Evolutionary conservation across 495 filamentous ascomycete genomes (phyloP).

Genomic region (Echria macrotheca): DNA sequence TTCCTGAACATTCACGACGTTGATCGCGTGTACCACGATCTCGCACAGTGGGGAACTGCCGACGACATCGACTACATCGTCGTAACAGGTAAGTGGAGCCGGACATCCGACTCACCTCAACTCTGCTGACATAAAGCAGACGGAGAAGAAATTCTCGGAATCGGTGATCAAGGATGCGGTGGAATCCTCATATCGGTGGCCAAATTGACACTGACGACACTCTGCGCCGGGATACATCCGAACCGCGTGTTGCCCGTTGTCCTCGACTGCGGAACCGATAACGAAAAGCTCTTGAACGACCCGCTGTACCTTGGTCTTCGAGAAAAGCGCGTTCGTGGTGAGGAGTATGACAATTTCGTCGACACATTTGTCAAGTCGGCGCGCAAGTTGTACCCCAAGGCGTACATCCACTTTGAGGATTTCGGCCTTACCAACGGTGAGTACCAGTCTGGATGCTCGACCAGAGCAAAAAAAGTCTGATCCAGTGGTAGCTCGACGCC

Average conservation of each 20-base stretch:
- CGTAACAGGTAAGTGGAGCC: constrained; percentile 55
- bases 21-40: constrained; percentile 53
- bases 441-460: no score
- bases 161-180: constrained; percentile 88
- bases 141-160: constrained; percentile 69
- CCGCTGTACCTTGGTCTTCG: constrained; percentile 74
- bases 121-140: constrained; percentile 26
- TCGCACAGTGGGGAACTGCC: constrained; percentile 59
- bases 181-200: constrained; percentile 80
- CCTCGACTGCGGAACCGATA: constrained; percentile 85
- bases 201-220: constrained; percentile 74
- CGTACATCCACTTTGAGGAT: constrained; percentile 78
- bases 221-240: constrained; percentile 82
- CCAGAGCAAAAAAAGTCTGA: no score
- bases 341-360: constrained; percentile 75
- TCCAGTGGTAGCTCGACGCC: constrained; percentile 42
- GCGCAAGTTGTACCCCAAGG: constrained; percentile 65
- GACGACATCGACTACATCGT: constrained; percentile 88
- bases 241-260: constrained; percentile 74
- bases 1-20: constrained; percentile 55
- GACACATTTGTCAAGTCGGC: constrained; percentile 65
- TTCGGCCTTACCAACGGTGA: constrained; percentile 52
- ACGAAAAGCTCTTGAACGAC: constrained; percentile 70
- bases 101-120: neutral
- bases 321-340: constrained; percentile 57